Evolutionary conservation across 2,329 filamentous ascomycete genomes (phyloP).

Genomic region (Colletotrichum sp.): DNA sequence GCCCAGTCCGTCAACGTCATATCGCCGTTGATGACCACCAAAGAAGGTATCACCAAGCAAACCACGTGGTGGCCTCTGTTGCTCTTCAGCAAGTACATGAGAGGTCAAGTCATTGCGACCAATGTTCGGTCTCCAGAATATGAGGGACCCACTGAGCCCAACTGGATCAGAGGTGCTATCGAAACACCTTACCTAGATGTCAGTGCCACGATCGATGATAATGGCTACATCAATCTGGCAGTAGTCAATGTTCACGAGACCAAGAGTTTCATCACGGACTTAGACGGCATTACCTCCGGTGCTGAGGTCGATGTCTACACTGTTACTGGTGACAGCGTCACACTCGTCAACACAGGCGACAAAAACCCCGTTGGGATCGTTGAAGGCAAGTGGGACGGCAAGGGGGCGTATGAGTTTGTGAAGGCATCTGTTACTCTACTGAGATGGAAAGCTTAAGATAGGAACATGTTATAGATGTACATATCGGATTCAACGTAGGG

Average conservation of each 20-base stretch:
- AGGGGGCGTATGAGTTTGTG: slow-evolving; percentile 67
- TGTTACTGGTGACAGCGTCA: slow-evolving; percentile 62
- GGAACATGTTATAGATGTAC: not conserved
- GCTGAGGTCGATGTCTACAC: slow-evolving; percentile 64
- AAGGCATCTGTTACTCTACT: slow-evolving; percentile 76
- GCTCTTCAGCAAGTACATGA: slow-evolving; percentile 70
- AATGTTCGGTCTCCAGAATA: slow-evolving; percentile 71
- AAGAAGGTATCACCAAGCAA: slow-evolving; percentile 69
- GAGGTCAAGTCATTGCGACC: slow-evolving; percentile 69
- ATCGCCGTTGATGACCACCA: slow-evolving; percentile 74
- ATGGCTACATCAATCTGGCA: slow-evolving; percentile 67
- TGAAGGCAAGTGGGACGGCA: slow-evolving; percentile 62
- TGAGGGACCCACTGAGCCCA: slow-evolving; percentile 67
- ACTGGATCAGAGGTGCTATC: slow-evolving; percentile 68
- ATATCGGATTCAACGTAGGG: not conserved
- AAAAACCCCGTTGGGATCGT: slow-evolving; percentile 61
- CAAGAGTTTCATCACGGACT: slow-evolving; percentile 60
- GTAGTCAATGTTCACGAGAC: slow-evolving; percentile 76
- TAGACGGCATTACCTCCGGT: slow-evolving; percentile 58
- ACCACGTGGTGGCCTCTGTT: slow-evolving; percentile 78
- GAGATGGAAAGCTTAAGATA: slow-evolving; percentile 51
- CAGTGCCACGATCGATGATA: slow-evolving; percentile 62
- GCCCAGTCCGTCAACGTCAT: slow-evolving; percentile 83
- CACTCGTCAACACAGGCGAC: slow-evolving; percentile 65
- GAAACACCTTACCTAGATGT: slow-evolving; percentile 76